phyloP scores from a whole-genome alignment of 495 filamentous ascomycete species.

The Polyplosphaeria fusca region DNA sequence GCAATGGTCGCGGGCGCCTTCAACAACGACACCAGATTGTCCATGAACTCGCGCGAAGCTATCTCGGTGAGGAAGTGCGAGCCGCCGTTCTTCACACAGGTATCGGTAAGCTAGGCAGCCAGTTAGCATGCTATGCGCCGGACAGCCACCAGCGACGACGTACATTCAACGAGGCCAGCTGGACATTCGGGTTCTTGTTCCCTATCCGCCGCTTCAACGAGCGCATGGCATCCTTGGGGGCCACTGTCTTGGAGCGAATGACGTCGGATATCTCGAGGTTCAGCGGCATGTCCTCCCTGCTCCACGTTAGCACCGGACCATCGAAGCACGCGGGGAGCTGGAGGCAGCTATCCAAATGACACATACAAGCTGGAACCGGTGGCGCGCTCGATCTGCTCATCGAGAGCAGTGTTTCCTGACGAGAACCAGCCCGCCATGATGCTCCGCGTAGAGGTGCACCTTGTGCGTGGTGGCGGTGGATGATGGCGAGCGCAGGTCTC shows the following conservation, averaged over 20 bases:
- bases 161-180: conserved; percentile 89
- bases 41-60: conserved; percentile 96
- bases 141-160: conserved; percentile 19
- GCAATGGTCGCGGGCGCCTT: conserved; percentile 72
- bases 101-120: conserved; percentile 75
- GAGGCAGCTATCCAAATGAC: not conserved
- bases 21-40: conserved; percentile 85
- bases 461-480: conserved; percentile 1
- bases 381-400: conserved; percentile 93
- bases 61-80: conserved; percentile 95
- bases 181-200: conserved; percentile 94
- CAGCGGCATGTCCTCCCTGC: conserved; percentile 92
- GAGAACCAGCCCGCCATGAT: conserved; percentile 89
- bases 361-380: conserved; percentile 86
- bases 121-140: conserved; percentile 17
- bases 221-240: conserved; percentile 95
- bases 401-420: conserved; percentile 73
- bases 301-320: conserved; percentile 15
- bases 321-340: not conserved
- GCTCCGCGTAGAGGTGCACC: conserved; percentile 1
- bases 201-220: conserved; percentile 89
- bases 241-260: conserved; percentile 93
- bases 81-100: conserved; percentile 97
- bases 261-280: conserved; percentile 97
- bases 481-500: not conserved